Conservation (phyloP, 2,329 filamentous ascomycete species). For the Juglanconis oblonga region DNA sequence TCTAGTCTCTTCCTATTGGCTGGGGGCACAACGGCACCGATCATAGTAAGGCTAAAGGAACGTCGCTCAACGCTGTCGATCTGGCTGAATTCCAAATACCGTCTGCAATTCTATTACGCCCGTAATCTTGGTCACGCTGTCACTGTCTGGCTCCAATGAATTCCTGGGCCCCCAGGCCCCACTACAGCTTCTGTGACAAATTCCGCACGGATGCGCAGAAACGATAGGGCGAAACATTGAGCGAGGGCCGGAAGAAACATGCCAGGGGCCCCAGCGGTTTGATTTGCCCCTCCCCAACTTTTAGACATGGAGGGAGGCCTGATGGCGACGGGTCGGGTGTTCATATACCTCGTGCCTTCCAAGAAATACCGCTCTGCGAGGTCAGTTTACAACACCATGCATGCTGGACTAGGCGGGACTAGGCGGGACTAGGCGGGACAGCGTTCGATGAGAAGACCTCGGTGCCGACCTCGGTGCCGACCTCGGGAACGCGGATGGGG, state of each 20-base stretch:
- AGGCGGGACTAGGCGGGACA: not conserved
- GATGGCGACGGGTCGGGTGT: not conserved
- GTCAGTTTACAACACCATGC: not conserved
- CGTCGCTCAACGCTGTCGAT: not conserved
- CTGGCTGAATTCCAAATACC: conserved; percentile 15
- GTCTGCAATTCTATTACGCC: not conserved
- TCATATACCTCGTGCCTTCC: not conserved
- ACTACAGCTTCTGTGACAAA: not conserved
- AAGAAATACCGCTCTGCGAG: not conserved
- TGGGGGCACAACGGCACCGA: not conserved
- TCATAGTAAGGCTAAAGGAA: too few species aligned
- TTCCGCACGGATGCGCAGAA: not conserved
- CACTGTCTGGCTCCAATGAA: not conserved
- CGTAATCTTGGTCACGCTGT: not conserved
- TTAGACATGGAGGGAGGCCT: too few species aligned
- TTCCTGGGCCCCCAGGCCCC: not conserved
- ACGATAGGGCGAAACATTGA: not conserved
- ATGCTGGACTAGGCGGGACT: not conserved
- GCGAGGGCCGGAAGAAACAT: not conserved
- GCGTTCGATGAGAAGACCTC: not conserved
- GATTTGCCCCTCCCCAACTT: too few species aligned
- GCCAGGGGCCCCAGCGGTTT: not conserved
- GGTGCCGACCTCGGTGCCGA: too few species aligned
- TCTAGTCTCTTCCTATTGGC: not conserved
- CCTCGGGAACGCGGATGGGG: too few species aligned